Percentiles rank a stretch among this genome's conserved stretches.
phyloP scores from a whole-genome alignment of 441 rosid genomes.

The Raphanus hybrid region DNA sequence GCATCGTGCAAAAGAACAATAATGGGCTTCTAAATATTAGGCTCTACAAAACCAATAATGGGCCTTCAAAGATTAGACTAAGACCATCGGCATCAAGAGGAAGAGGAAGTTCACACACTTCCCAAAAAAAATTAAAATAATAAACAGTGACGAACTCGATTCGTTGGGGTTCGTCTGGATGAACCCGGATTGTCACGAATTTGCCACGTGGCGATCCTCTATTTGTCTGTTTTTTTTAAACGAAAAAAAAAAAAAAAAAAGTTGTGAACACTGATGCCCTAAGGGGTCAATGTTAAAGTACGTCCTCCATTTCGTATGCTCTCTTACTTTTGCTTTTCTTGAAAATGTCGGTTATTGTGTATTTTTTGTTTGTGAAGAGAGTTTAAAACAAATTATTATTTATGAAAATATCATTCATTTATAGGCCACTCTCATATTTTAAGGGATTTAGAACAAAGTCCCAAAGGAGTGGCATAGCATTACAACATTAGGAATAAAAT shows the following conservation, averaged over 20 bases:
- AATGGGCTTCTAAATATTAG: not conserved
- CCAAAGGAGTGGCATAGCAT: slow-evolving; percentile 44
- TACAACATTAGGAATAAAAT: slow-evolving; percentile 21
- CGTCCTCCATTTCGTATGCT: not conserved
- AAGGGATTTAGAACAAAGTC: slow-evolving; percentile 14
- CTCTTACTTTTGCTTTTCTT: not conserved
- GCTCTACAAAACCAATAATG: not conserved
- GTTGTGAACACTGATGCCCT: no score
- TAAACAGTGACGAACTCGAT: no score
- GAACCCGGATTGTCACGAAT: no score
- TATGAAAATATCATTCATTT: slow-evolving; percentile 30
- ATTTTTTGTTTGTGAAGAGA: not conserved
- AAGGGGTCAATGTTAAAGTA: not conserved
- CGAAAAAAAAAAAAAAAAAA: no score
- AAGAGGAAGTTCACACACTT: no score
- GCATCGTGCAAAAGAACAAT: not conserved
- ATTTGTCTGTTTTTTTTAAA: no score
- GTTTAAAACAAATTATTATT: not conserved
- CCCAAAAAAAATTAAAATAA: no score
- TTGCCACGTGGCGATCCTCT: no score
- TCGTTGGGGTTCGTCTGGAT: no score
- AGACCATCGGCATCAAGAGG: no score
- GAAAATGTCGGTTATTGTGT: not conserved
- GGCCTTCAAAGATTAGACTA: not conserved
- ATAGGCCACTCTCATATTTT: slow-evolving; percentile 38